Evolutionary conservation across 306 rosid species (phyloP).

Genomic region (Astragalus membranaceus): DNA sequence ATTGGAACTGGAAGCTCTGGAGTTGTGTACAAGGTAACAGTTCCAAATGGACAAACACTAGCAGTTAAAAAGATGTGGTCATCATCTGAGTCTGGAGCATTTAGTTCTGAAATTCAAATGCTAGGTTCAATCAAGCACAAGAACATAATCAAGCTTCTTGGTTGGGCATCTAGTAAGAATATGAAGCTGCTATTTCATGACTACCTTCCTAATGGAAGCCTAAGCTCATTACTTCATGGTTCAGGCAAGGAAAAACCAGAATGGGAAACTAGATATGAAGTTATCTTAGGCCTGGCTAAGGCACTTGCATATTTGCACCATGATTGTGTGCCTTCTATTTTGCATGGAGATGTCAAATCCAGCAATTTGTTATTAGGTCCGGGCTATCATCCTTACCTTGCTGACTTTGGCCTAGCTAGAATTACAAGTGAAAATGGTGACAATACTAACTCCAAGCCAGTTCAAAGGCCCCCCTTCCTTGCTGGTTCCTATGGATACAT

Average conservation of each 20-base stretch:
- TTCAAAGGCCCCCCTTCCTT: conserved; percentile 50
- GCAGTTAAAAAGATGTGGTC: conserved; percentile 86
- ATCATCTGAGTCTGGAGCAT: conserved; percentile 48
- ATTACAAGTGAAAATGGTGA: conserved; percentile 27
- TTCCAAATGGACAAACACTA: conserved; percentile 43
- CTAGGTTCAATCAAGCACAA: conserved; percentile 59
- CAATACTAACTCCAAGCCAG: conserved; percentile 21
- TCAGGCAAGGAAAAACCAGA: conserved; percentile 52
- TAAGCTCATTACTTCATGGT: conserved; percentile 75
- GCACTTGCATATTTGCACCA: conserved; percentile 81
- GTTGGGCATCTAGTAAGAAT: conserved; percentile 56
- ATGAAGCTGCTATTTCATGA: conserved; percentile 67
- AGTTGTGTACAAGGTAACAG: conserved; percentile 60
- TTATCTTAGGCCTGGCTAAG: conserved; percentile 61
- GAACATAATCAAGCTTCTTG: conserved; percentile 63
- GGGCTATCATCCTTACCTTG: conserved; percentile 58
- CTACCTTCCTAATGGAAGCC: conserved; percentile 72
- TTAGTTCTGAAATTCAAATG: conserved; percentile 56
- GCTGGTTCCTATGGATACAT: conserved; percentile 84
- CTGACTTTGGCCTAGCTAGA: conserved; percentile 65
- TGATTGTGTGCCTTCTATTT: conserved; percentile 75
- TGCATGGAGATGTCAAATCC: conserved; percentile 90
- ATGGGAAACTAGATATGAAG: conserved; percentile 68
- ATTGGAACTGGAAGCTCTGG: conserved; percentile 84
- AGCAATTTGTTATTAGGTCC: conserved; percentile 73